A percentile compares a stretch with the other conserved stretches of the same genome.
Evolutionary conservation across 345 rosid genomes (phyloP).

Genomic region (Mangifera indica): DNA sequence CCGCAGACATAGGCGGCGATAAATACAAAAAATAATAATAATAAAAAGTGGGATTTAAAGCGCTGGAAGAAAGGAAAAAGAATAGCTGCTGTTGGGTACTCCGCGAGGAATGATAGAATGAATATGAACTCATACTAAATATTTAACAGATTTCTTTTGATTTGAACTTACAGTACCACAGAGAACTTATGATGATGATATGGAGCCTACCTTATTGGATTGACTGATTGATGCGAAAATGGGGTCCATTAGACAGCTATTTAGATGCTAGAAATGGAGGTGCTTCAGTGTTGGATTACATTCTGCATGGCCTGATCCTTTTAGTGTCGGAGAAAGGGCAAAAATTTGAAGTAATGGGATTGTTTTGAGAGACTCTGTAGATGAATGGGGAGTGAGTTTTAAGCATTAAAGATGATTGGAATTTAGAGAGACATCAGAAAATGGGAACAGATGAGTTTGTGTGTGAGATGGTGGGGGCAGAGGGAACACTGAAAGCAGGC

Average conservation of each 20-base stretch:
- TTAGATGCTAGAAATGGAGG: neutral
- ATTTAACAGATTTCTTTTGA: neutral
- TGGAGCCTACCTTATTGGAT: neutral
- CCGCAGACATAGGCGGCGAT: constrained; percentile 24
- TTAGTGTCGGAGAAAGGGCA: too few species aligned
- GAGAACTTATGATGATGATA: neutral
- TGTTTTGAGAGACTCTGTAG: too few species aligned
- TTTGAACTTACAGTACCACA: neutral
- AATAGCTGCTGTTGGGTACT: neutral
- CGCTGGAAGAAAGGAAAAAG: constrained; percentile 24
- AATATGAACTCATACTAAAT: neutral
- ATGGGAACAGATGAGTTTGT: neutral
- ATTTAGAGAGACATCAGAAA: neutral
- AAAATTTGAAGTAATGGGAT: too few species aligned
- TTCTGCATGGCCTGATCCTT: neutral
- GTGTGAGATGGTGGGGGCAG: neutral
- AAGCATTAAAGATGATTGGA: neutral
- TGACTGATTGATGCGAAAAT: constrained; percentile 1
- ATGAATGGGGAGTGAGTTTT: neutral
- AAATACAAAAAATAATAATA: neutral
- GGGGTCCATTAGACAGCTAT: constrained; percentile 2
- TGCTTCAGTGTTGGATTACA: constrained; percentile 29
- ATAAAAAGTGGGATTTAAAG: constrained; percentile 31
- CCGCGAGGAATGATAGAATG: too few species aligned
- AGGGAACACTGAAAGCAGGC: neutral